Evolutionary conservation across 345 rosid genomes (phyloP), one percentile per base, ranked within the genome.

Genomic region (Camelina sativa): DNA sequence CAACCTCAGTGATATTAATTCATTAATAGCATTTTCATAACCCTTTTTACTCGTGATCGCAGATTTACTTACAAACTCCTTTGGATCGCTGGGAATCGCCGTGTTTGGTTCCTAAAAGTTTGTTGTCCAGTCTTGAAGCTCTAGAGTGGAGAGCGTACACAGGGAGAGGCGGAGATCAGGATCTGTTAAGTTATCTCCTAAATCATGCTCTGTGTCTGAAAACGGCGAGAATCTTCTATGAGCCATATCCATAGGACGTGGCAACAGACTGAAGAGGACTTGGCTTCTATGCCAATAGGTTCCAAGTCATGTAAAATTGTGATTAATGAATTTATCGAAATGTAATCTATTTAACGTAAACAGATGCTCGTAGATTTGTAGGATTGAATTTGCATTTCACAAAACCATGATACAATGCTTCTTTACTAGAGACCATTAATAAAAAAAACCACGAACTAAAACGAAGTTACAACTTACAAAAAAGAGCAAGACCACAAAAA

Each of bases 391-490:
- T 66, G 78, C 43, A 66, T 48, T 57, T 66, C 40, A 74, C 54
- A 67, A 51, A 67, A 67, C 62, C 35, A 59, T 67, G 62, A 53
- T 44, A 60, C 74, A 48, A 66, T 66, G 54, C 67, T 38, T 60
- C 25, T 23, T 25, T 58, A 75, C 50, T 19, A 41, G 52, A 59
- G 72, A 74, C 43, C 72, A 66, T 46, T 65, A 35, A 35, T 46
- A 0, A 17, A 37, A 67, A 41, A 25, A 25, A 51, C 20, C 63
- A 51, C 69, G 32, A 61, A 75, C 74, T 67, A 75, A 47, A 76
- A 25, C n/a, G 15, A 53, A 68, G 57, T 68, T 68, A 75, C 74
- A 32, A 28, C 47, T 67, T 75, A 67, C 69, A 51, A 48, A 61
- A 23, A 25, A 25, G 23, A 71, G 13, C 67, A 71, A 61, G 41